Evolutionary conservation across 2,329 filamentous ascomycete species (phyloP), one percentile per base, ranked within the genome.

Genomic region (Fusarium citri): DNA sequence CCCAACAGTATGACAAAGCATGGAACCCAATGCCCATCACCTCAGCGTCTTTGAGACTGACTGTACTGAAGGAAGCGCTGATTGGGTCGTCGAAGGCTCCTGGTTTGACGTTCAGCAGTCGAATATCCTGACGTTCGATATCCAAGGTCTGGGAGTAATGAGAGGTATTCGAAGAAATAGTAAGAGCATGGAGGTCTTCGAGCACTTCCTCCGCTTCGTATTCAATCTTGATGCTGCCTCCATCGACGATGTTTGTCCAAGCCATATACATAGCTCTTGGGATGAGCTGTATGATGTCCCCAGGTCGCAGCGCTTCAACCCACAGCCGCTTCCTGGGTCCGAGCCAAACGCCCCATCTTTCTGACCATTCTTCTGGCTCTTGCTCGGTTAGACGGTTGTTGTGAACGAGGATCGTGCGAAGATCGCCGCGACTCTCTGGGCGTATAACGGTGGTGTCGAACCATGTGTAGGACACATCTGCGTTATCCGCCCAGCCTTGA

Each of bases 1-100:
- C 69, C 69, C 69, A 72, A 1, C 66, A 72, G 16, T 72, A 72
- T 0, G 69, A 72, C 8, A 72, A 5, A 1, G 66, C 69, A n/a
- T 55, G 37, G 9, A 68, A 72, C 5, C 47, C 40, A 12, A 56
- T n/a, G 0, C 15, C 15, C 2, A 37, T 37, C 2, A 28, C 0
- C 11, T 58, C 59, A 1, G 20, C 40, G 2, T 67, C 51, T 15
- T 26, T 42, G 0, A 72, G 41, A 1, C 59, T 72, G 1, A 42
- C 46, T 7, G 15, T 28, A 4, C 54, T 48, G 20, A 72, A 72
- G 2, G 46, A 43, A 2, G 45, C 51, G 9, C 8, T 43, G 15
- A 72, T 68, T 1, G 59, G 53, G 5, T 62, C 69, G 1, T 70
- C 55, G 8, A 72, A 65, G 0, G 28, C 6, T 3, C 69, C 69